Evolutionary conservation across 108 stramenopile species (phyloP).

Genomic region (Parietichytrium sp.): DNA sequence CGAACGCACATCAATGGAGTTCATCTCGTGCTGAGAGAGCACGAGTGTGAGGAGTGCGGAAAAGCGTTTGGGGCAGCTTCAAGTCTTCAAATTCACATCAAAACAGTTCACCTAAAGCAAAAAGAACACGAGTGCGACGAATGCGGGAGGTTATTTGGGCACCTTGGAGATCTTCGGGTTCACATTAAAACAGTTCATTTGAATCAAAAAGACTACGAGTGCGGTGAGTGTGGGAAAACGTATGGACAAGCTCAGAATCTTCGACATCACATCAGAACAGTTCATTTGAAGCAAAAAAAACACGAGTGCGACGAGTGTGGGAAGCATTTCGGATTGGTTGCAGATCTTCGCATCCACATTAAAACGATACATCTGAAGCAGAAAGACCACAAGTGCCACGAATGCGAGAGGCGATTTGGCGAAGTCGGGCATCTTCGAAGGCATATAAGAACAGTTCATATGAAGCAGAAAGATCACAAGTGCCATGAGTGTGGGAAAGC

Average conservation of each 20-base stretch:
- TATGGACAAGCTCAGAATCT: not conserved
- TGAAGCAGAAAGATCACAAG: not conserved
- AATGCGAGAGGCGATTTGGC: not conserved
- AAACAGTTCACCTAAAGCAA: not conserved
- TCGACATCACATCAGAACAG: not conserved
- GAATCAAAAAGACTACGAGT: not conserved
- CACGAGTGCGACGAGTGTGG: not conserved
- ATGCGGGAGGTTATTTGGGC: not conserved
- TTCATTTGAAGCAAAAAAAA: not conserved
- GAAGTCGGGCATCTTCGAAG: not conserved
- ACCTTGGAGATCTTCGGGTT: slow-evolving; percentile 16
- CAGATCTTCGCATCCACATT: not conserved
- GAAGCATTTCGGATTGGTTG: not conserved
- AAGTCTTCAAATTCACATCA: not conserved
- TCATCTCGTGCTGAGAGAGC: not conserved
- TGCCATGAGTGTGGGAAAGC: not conserved
- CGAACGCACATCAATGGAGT: not conserved
- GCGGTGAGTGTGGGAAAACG: not conserved
- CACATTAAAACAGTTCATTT: not conserved
- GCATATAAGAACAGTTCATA: not conserved
- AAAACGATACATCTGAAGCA: not conserved
- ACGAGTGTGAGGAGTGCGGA: not conserved
- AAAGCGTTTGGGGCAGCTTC: not conserved
- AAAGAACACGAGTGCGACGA: not conserved
- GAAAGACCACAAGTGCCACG: not conserved